phyloP scores from a whole-genome alignment of 768 basidiomycete species.

The Glaciozyma antarctica region DNA sequence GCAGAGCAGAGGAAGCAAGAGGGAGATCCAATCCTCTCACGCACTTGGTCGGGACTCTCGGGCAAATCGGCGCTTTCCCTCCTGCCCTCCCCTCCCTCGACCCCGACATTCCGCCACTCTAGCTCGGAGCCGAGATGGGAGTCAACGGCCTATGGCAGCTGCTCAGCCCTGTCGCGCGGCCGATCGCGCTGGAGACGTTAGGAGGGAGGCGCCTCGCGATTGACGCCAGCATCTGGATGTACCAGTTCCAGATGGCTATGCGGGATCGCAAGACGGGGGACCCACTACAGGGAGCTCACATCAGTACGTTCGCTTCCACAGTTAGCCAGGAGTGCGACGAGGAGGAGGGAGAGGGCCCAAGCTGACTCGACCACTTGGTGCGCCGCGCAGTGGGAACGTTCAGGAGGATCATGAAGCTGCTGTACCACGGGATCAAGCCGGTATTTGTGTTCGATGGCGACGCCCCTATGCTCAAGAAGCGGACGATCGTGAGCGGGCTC shows the following conservation, averaged over 20 bases:
- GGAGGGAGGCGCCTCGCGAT: conserved; percentile 95
- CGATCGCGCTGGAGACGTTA: conserved; percentile 83
- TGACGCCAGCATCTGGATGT: conserved; percentile 98
- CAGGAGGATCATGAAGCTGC: conserved; percentile 77
- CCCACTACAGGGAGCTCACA: conserved; percentile 81
- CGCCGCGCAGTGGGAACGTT: conserved; percentile 23
- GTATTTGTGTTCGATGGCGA: conserved; percentile 99
- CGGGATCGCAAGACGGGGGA: conserved; percentile 82
- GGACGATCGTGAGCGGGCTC: conserved; percentile 63
- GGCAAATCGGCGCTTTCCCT: too few species aligned
- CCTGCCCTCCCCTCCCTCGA: too few species aligned
- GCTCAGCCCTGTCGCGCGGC: conserved; percentile 82
- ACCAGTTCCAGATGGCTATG: conserved; percentile 99
- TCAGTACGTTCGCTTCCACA: conserved; percentile 66
- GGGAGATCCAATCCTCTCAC: too few species aligned
- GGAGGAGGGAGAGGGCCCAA: not conserved
- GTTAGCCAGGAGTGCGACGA: not conserved
- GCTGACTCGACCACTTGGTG: conserved; percentile 33
- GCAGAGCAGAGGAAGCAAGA: too few species aligned
- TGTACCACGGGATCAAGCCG: conserved; percentile 96
- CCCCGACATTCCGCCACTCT: too few species aligned
- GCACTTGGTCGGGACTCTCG: too few species aligned
- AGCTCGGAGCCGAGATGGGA: conserved; percentile 48
- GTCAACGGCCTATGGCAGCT: conserved; percentile 94
- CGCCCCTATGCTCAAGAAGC: conserved; percentile 77